Evolutionary conservation across 2,329 filamentous ascomycete species (phyloP), one percentile per base, ranked within the genome.

Genomic region (Cordyceps militaris): DNA sequence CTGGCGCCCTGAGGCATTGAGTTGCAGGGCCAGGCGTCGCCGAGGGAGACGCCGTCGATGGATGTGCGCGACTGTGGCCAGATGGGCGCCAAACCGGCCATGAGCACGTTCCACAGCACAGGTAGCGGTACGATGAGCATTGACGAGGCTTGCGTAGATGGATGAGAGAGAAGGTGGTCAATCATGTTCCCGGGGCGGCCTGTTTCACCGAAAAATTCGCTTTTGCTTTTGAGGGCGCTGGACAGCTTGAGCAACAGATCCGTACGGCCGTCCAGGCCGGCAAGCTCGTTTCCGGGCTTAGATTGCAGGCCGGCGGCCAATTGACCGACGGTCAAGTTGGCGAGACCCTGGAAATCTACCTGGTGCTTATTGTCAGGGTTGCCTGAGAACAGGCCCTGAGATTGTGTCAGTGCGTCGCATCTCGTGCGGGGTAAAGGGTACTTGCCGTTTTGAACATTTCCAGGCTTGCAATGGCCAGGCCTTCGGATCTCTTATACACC

Each of bases 161-260:
- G 89, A 68, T 97, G 94, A 3, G 89, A 88, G 40, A 97, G 82
- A n/a, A 97, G 83, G 69, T 96, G 92, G 71, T 97, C 91, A 61
- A 97, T 84, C 85, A 99, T 91, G 70, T 96, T 95, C 64, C 94
- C 94, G 11, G 94, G 94, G 59, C 94, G 82, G 53, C 87, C 89
- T 67, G 92, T 85, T 1, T 82, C 79, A 24, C 93, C 93, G 71
- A 97, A 99, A 65, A 91, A 87, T 52, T 94, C 87, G 59, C 84
- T 79, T 68, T 93, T 91, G 61, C 86, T 81, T 3, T 79, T 75
- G 56, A 99, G 75, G 5, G 93, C 92, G 61, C 86, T 80, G 13
- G 85, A 84, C 1, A 99, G 79, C 52, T 87, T 81, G 42, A 89
- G 79, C 42, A 99, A 76, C 47, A 99, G 80, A 19, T 87, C 86